Percentiles rank a stretch among this genome's conserved stretches.
Conservation (phyloP, 192 early-diverging fungal genomes). For the Umbelopsis vinacea region DNA sequence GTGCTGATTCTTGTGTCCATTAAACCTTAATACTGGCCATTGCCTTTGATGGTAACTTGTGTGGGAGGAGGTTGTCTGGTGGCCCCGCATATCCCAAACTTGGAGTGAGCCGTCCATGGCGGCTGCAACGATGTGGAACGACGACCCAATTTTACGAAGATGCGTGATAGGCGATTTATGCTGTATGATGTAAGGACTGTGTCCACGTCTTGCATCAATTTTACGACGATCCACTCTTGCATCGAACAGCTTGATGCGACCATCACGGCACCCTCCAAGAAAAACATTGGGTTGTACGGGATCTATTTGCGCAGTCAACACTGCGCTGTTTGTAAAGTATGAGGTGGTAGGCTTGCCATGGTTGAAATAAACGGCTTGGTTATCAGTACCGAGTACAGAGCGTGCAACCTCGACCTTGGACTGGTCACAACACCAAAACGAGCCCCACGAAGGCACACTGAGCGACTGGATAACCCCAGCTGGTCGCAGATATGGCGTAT, state of each 20-base stretch:
- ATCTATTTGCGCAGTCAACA: slow-evolving; percentile 8
- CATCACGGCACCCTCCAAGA: neutral
- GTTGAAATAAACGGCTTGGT: neutral
- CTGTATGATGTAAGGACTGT: neutral
- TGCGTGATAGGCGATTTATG: slow-evolving; percentile 19
- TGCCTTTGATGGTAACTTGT: neutral
- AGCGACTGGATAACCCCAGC: neutral
- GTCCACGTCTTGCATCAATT: neutral
- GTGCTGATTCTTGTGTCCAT: slow-evolving; percentile 14
- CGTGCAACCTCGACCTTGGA: neutral
- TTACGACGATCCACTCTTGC: neutral
- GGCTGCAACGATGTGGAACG: slow-evolving; percentile 8
- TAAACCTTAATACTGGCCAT: slow-evolving; percentile 15
- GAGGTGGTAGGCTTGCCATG: neutral
- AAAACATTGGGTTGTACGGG: slow-evolving; percentile 18
- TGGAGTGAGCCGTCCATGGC: slow-evolving; percentile 20
- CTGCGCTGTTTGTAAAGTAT: neutral
- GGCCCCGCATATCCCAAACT: slow-evolving; percentile 15
- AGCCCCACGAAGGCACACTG: neutral
- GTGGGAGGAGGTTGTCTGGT: neutral
- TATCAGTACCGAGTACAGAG: slow-evolving; percentile 11
- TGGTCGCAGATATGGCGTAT: neutral
- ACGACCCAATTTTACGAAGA: neutral
- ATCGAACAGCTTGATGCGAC: neutral
- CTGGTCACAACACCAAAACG: slow-evolving; percentile 6